phyloP scores from a whole-genome alignment of 768 basidiomycete species.

The Pleurotus cornucopiae region DNA sequence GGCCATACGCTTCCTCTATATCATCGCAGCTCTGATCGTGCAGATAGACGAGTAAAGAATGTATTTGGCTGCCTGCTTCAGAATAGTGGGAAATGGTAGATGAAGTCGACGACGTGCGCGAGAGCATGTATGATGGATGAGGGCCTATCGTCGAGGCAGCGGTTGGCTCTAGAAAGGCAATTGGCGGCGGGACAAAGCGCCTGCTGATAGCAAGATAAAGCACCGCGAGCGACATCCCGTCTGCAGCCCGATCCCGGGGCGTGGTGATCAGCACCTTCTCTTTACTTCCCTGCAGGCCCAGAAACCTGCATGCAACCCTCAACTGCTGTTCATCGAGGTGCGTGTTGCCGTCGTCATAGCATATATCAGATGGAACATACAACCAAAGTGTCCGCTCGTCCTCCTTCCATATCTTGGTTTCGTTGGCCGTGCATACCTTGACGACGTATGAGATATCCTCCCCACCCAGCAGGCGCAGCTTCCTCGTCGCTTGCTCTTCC shows the following conservation, averaged over 20 bases:
- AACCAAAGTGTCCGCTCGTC: conserved; percentile 1
- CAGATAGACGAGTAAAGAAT: neutral
- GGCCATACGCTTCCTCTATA: conserved; percentile 3
- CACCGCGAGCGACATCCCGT: conserved; percentile 2
- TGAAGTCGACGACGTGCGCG: neutral
- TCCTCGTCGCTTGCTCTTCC: conserved; percentile 5
- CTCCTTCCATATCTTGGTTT: neutral
- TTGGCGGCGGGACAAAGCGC: neutral
- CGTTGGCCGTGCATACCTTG: neutral
- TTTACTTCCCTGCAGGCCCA: neutral
- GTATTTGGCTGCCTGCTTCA: neutral
- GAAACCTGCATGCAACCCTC: neutral
- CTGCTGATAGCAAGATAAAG: conserved; percentile 4
- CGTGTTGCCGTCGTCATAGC: conserved; percentile 3
- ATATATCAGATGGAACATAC: conserved; percentile 3
- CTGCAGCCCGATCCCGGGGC: neutral
- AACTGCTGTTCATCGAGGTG: conserved; percentile 6
- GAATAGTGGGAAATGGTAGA: neutral
- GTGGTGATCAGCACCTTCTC: conserved; percentile 4
- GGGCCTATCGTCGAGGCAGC: neutral
- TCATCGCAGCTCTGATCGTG: conserved; percentile 5
- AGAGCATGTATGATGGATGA: conserved; percentile 3
- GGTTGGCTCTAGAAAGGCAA: neutral
- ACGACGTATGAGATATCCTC: conserved; percentile 3
- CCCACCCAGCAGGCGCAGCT: neutral